phyloP scores from a whole-genome alignment of 108 stramenopile genomes.

The Nitzschia inconspicua region DNA sequence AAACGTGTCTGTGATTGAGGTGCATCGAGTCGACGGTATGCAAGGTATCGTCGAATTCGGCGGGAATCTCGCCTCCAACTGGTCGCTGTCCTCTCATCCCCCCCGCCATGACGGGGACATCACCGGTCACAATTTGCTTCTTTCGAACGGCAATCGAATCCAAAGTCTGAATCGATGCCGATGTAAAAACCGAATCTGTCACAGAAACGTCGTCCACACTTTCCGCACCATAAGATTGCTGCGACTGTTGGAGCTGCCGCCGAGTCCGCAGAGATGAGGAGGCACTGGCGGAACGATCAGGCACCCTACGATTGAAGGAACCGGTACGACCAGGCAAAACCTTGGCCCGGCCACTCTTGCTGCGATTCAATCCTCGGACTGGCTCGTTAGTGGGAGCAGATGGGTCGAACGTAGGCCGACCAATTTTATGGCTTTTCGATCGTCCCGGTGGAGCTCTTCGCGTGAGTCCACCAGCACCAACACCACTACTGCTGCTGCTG shows the following conservation, averaged over 20 bases:
- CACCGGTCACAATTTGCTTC: conserved; percentile 23
- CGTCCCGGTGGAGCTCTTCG: conserved; percentile 19
- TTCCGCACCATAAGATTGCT: not conserved
- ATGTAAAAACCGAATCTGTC: conserved; percentile 25
- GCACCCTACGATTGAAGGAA: conserved; percentile 24
- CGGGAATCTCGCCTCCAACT: not conserved
- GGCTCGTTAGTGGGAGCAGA: not conserved
- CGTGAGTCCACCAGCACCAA: not conserved
- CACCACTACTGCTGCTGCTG: no score
- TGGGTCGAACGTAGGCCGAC: conserved; percentile 21
- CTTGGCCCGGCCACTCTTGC: conserved; percentile 18
- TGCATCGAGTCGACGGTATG: conserved; percentile 19
- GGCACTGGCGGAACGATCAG: conserved; percentile 24
- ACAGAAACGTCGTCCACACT: conserved; percentile 10
- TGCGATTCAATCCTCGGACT: conserved; percentile 23
- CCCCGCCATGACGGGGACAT: conserved; percentile 6
- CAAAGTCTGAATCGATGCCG: conserved; percentile 26
- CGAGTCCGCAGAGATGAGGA: conserved; percentile 9
- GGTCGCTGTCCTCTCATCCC: conserved; percentile 10
- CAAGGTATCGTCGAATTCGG: conserved; percentile 19
- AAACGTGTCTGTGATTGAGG: conserved; percentile 16
- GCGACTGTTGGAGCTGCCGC: conserved; percentile 15
- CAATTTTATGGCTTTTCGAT: conserved; percentile 23
- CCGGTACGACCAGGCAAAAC: conserved; percentile 9
- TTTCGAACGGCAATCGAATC: conserved; percentile 32